These are phyloP conservation scores for Coemansia pectinata DNA, from an alignment of 192 early-diverging fungal species.

Conservation along the genomic window DNA sequence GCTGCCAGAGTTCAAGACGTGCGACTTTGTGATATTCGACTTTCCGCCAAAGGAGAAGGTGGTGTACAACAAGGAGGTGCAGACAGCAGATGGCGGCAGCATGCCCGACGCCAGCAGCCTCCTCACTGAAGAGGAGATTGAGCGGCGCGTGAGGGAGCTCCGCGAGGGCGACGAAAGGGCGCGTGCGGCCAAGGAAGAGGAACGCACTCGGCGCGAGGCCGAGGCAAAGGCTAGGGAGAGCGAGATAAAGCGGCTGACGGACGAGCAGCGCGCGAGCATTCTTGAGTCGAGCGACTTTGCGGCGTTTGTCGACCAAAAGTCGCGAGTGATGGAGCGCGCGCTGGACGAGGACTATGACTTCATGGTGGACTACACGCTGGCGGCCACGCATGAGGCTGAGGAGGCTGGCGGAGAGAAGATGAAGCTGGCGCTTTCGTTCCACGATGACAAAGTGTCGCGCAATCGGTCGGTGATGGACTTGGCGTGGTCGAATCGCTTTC, in stretches of 20 bases:
- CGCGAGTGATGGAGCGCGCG: constrained; percentile 87
- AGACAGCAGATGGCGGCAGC: constrained; percentile 59
- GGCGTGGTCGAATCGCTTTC: constrained; percentile 87
- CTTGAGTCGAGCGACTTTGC: constrained; percentile 73
- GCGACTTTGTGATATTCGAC: constrained; percentile 81
- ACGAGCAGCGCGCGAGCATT: constrained; percentile 82
- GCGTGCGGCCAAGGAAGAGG: constrained; percentile 32
- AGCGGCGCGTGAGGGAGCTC: constrained; percentile 46
- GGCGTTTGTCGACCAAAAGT: constrained; percentile 84
- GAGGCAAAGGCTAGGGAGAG: constrained; percentile 64
- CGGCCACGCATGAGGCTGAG: constrained; percentile 49
- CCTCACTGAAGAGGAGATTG: constrained; percentile 47
- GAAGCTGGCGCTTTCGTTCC: constrained; percentile 70
- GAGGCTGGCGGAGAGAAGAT: constrained; percentile 67
- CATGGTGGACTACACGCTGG: constrained; percentile 90
- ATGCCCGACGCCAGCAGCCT: constrained; percentile 32
- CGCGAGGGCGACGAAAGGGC: constrained; percentile 49
- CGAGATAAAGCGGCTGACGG: constrained; percentile 69
- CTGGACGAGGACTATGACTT: constrained; percentile 88
- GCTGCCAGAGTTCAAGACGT: constrained; percentile 67
- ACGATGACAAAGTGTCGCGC: constrained; percentile 81
- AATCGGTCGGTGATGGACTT: constrained; percentile 92
- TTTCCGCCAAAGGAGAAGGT: constrained; percentile 84
- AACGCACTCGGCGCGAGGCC: constrained; percentile 60
- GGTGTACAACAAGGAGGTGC: constrained; percentile 87